phyloP scores from a whole-genome alignment of 2,329 filamentous ascomycete species.

The Fusarium sp. region DNA sequence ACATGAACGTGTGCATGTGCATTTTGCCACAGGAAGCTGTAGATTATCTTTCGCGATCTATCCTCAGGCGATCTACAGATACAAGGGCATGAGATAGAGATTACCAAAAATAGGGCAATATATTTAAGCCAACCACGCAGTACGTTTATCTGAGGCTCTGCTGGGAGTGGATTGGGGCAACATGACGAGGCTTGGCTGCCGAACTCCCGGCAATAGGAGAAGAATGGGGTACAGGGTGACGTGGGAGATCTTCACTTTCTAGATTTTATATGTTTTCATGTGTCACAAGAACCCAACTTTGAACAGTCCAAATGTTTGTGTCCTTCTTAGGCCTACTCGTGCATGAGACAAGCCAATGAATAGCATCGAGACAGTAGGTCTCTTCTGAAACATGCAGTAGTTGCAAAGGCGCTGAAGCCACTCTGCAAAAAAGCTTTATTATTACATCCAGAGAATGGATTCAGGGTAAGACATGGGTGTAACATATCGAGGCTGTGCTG shows the following conservation, averaged over 20 bases:
- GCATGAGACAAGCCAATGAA: constrained; percentile 6
- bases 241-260: not conserved
- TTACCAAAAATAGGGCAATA: constrained; percentile 21
- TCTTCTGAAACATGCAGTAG: constrained; percentile 28
- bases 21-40: not conserved
- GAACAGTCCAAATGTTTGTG: not conserved
- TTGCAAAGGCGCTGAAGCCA: not conserved
- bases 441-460: constrained; percentile 2
- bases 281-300: not conserved
- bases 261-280: not conserved
- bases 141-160: constrained; percentile 24
- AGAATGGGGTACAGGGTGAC: constrained; percentile 1
- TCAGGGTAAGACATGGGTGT: constrained; percentile 31
- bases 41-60: not conserved
- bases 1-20: not conserved
- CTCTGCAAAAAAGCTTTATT: not conserved
- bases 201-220: not conserved
- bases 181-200: constrained; percentile 16
- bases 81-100: not conserved
- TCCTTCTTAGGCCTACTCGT: not conserved
- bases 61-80: not conserved
- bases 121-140: not conserved
- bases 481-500: constrained; percentile 35
- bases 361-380: not conserved
- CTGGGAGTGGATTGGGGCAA: constrained; percentile 5